A percentile compares a stretch with the other conserved stretches of the same genome.
Conservation (phyloP, 2,329 filamentous ascomycete species). For the Fusarium papillatum region DNA sequence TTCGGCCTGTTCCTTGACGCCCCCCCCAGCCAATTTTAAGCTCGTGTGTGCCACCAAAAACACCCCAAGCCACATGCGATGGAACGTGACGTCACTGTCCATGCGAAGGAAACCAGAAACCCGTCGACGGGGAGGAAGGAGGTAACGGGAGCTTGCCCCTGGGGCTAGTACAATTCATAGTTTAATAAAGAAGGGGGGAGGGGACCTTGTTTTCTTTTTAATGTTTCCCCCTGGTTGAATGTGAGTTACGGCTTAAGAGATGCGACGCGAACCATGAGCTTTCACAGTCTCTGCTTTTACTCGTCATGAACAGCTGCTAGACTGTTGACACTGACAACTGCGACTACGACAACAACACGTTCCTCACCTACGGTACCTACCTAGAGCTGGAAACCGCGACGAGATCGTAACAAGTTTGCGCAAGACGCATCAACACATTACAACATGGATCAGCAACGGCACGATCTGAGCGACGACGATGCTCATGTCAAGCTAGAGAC, state of each 20-base stretch:
- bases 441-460: slow-evolving; percentile 14
- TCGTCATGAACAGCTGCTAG: not conserved
- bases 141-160: slow-evolving; percentile 16
- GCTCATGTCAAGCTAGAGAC: slow-evolving; percentile 20
- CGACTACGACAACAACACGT: slow-evolving; percentile 8
- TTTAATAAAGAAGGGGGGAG: not conserved
- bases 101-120: slow-evolving; percentile 11
- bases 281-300: not conserved
- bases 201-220: not conserved
- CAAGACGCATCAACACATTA: not conserved
- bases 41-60: slow-evolving; percentile 11
- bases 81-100: slow-evolving; percentile 37
- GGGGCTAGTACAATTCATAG: not conserved
- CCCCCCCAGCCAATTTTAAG: slow-evolving; percentile 13
- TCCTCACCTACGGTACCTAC: not conserved
- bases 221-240: not conserved
- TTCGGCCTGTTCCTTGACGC: slow-evolving; percentile 23
- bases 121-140: not conserved
- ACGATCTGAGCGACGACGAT: slow-evolving; percentile 16
- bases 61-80: slow-evolving; percentile 22
- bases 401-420: not conserved
- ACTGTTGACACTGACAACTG: slow-evolving; percentile 22
- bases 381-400: not conserved
- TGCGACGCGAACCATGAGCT: not conserved
- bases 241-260: not conserved